Evolutionary conservation across 345 rosid genomes (phyloP).

Genomic region (Euphorbia lathyris): DNA sequence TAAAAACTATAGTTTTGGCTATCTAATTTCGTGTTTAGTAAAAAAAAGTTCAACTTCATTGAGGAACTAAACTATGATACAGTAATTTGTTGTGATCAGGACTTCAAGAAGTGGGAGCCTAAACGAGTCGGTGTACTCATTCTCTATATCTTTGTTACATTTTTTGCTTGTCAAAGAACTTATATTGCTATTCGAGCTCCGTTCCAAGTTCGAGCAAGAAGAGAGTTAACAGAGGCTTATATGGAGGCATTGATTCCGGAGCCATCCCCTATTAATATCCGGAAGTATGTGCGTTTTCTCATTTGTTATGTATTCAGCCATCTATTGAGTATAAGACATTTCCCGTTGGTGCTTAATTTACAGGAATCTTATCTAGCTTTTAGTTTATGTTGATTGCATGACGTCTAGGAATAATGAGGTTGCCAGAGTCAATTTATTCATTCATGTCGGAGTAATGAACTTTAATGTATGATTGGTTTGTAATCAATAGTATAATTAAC

Average conservation of each 20-base stretch:
- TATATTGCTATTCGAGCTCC: conserved; percentile 71
- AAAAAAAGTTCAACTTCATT: not conserved
- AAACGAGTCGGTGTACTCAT: conserved; percentile 57
- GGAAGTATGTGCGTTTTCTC: conserved; percentile 44
- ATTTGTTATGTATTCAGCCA: too few relatives aligned
- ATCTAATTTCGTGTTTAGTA: not conserved
- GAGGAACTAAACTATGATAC: conserved; percentile 6
- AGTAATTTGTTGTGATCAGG: conserved; percentile 49
- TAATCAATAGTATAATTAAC: too few relatives aligned
- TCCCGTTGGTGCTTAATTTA: too few relatives aligned
- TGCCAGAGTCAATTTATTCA: too few relatives aligned
- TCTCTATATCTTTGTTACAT: conserved; percentile 50
- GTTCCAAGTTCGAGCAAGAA: conserved; percentile 49
- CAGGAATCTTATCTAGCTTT: too few relatives aligned
- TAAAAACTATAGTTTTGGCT: not conserved
- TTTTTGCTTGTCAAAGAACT: conserved; percentile 59
- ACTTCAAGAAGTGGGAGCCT: conserved; percentile 67
- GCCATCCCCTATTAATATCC: conserved; percentile 72
- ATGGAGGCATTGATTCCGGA: conserved; percentile 98
- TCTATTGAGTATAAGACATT: too few relatives aligned
- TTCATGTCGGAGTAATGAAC: too few relatives aligned
- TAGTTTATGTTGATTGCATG: too few relatives aligned
- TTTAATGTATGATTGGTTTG: too few relatives aligned
- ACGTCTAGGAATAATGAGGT: too few relatives aligned
- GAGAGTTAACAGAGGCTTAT: conserved; percentile 76